Conservation (phyloP, 805 yeast genomes). For the Ogataea degrootiae region DNA sequence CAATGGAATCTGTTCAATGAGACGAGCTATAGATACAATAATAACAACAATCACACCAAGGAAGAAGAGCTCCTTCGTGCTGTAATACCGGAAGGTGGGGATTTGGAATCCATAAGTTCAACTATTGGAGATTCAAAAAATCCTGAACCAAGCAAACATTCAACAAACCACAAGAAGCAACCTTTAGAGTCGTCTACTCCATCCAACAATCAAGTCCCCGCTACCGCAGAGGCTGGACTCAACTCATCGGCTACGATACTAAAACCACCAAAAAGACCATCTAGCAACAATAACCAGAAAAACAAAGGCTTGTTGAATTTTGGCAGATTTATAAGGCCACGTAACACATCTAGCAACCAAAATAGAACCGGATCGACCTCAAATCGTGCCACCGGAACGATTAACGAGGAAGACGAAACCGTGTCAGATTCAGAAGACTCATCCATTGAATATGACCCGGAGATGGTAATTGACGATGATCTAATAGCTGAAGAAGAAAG, state of each 20-base stretch:
- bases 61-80: neutral
- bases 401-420: conserved; percentile 4
- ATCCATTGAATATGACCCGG: neutral
- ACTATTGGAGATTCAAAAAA: neutral
- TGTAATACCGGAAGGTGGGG: neutral
- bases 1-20: conserved; percentile 2
- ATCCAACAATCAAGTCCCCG: too few relatives aligned
- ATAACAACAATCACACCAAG: neutral
- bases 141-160: neutral
- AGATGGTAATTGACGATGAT: neutral
- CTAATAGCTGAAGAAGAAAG: neutral
- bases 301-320: conserved; percentile 8
- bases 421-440: conserved; percentile 8
- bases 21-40: neutral
- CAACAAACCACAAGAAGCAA: neutral
- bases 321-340: conserved; percentile 8
- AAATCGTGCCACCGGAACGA: conserved; percentile 1
- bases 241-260: neutral
- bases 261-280: neutral
- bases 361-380: neutral
- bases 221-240: neutral
- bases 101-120: neutral
- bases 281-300: neutral
- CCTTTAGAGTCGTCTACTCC: neutral
- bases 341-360: neutral